Percentiles rank a stretch among this genome's conserved stretches.
These are phyloP conservation scores for Apophysomyces trapeziformis DNA, from an alignment of 371 early-diverging fungal genomes.

Conservation along the genomic window DNA sequence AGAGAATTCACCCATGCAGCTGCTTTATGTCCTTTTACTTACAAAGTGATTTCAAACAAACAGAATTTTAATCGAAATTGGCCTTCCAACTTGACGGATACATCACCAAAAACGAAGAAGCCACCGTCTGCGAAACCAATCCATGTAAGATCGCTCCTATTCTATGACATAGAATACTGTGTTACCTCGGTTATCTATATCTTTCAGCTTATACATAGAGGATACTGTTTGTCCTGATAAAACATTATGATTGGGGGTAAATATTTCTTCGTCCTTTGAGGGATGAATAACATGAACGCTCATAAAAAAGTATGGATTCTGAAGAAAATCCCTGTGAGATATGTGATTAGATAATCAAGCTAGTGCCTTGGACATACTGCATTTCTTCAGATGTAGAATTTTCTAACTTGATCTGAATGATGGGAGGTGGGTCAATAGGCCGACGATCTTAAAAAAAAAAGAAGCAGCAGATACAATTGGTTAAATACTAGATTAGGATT, in stretches of 20 bases:
- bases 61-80: slow-evolving; percentile 86
- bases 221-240: slow-evolving; percentile 51
- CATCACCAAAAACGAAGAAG: slow-evolving; percentile 94
- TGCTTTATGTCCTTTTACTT: slow-evolving; percentile 16
- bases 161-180: background rate
- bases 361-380: slow-evolving; percentile 11
- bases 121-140: slow-evolving; percentile 68
- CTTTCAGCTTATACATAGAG: slow-evolving; percentile 51
- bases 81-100: slow-evolving; percentile 91
- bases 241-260: slow-evolving; percentile 40
- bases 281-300: slow-evolving; percentile 47
- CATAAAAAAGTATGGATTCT: slow-evolving; percentile 50
- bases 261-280: slow-evolving; percentile 38
- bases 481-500: too few species aligned
- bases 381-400: slow-evolving; percentile 17
- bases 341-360: background rate
- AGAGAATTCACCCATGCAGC: background rate
- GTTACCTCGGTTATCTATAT: slow-evolving; percentile 45
- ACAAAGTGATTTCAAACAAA: slow-evolving; percentile 83
- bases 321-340: slow-evolving; percentile 64
- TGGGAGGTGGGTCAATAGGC: slow-evolving; percentile 32
- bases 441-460: slow-evolving; percentile 16
- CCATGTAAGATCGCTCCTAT: background rate
- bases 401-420: slow-evolving; percentile 26
- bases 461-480: too few species aligned